Percentiles rank a stretch among this genome's conserved stretches.
These are phyloP conservation scores for Centella asiatica DNA, from an alignment of 129 eudicot species.

Conservation along the genomic window DNA sequence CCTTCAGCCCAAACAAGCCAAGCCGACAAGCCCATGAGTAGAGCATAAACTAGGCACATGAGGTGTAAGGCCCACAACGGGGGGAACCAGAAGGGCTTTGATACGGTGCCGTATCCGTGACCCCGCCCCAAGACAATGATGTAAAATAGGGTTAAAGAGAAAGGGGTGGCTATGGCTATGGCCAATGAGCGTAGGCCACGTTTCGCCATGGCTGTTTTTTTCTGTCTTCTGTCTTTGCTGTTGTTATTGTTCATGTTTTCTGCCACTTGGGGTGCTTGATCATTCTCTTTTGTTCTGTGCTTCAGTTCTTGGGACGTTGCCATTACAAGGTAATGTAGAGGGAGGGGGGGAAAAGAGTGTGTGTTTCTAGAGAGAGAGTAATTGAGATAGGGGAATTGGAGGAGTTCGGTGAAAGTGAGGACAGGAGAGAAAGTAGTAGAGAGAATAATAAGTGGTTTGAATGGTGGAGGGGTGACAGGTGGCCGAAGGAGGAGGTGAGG, in stretches of 20 bases:
- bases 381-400: too few relatives aligned
- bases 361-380: neutral
- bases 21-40: conserved; percentile 65
- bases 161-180: conserved; percentile 49
- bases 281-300: conserved; percentile 19
- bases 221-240: neutral
- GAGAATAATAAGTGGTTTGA: too few relatives aligned
- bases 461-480: conserved; percentile 20
- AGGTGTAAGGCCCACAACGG: conserved; percentile 66
- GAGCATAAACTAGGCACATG: conserved; percentile 33
- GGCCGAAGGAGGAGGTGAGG: conserved; percentile 27
- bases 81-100: conserved; percentile 51
- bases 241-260: neutral
- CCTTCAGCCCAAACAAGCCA: conserved; percentile 98
- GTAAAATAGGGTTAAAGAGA: conserved; percentile 41
- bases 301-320: conserved; percentile 31
- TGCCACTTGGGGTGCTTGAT: neutral
- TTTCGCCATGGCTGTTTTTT: conserved; percentile 44
- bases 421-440: conserved; percentile 2
- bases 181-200: conserved; percentile 66
- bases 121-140: conserved; percentile 34
- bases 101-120: conserved; percentile 20
- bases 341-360: too few relatives aligned
- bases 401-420: neutral
- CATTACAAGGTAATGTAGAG: neutral